A percentile compares a stretch with the other conserved stretches of the same genome.
phyloP scores from a whole-genome alignment of 805 yeast genomes.

The Hyphopichia homilentoma region DNA sequence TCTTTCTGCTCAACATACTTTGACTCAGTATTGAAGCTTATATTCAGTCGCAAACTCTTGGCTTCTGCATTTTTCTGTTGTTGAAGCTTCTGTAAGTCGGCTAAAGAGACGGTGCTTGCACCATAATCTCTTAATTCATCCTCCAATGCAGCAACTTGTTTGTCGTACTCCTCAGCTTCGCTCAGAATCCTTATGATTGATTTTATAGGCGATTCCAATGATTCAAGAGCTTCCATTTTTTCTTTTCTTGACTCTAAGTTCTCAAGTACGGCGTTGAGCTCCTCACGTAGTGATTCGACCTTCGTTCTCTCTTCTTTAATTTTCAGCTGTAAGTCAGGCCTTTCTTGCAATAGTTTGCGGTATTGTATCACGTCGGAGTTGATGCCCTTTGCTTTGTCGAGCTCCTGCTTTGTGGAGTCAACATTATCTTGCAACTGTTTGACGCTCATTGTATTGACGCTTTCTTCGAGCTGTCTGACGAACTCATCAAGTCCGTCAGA shows the following conservation, averaged over 20 bases:
- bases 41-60: slow-evolving; percentile 34
- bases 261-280: slow-evolving; percentile 3
- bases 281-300: slow-evolving; percentile 1
- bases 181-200: slow-evolving; percentile 31
- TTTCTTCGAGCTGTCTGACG: slow-evolving; percentile 22
- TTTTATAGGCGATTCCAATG: slow-evolving; percentile 21
- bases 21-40: slow-evolving; percentile 30
- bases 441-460: slow-evolving; percentile 24
- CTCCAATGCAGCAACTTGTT: slow-evolving; percentile 21
- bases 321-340: slow-evolving; percentile 6
- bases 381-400: slow-evolving; percentile 26
- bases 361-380: slow-evolving; percentile 23
- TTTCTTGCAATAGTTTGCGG: slow-evolving; percentile 17
- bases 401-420: slow-evolving; percentile 26
- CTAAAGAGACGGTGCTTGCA: slow-evolving; percentile 30
- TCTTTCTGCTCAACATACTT: slow-evolving; percentile 45
- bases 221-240: slow-evolving; percentile 10
- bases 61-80: slow-evolving; percentile 34
- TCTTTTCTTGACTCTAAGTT: slow-evolving; percentile 4
- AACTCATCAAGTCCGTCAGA: slow-evolving; percentile 28
- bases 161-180: slow-evolving; percentile 24
- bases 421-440: slow-evolving; percentile 27
- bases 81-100: slow-evolving; percentile 45
- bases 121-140: slow-evolving; percentile 39
- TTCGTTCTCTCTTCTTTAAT: slow-evolving; percentile 2